Evolutionary conservation across 768 basidiomycete genomes (phyloP), one percentile per base, ranked within the genome.

Genomic region (Pulveroboletus sp.): DNA sequence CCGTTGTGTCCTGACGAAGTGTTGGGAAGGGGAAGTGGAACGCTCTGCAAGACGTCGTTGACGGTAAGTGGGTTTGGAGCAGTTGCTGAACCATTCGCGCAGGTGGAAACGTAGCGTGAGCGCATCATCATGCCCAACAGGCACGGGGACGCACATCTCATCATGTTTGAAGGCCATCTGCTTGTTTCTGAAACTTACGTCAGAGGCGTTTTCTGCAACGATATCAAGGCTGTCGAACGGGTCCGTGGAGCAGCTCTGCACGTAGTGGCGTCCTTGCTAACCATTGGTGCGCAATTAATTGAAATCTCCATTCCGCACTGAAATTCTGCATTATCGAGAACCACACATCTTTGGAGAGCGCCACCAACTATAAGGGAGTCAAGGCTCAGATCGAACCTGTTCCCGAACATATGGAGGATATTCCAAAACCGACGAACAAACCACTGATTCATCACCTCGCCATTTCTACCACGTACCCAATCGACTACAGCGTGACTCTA

Each of bases 401-500:
- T 39, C 82, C 98, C 24, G 93, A 95, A 63, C 65, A 83, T 55
- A 86, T 98, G 77, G 91, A 92, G 23, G 93, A 98, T 71, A 83
- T 87, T 51, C 95, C 96, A 0, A 79, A 83, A 46, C 89, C 94
- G 13, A 75, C 76, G 36, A 93, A 98, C 72, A 89, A 84, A 11
- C 96, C 96, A 0, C 82, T 98, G 55, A 98, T 99, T 63, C 98
- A 99, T 70, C 96, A 99, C 68, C 71, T 98, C 61, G 96, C 98
- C 62, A 96, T 99, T 54, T 96, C 96, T 3, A 96, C 96, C 55
- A 99, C 98, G 96, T 98, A 99, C 67, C 96, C 16, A 99, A 99
- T 65, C 90, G 96, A 29, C 78, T 99, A 2, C 96, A 99, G 59
- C 96, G 96, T 2, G 96, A 99, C 70, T 96, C 96, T 2, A 89